phyloP scores from a whole-genome alignment of 2,329 filamentous ascomycete genomes.

The Fusarium anguioides region DNA sequence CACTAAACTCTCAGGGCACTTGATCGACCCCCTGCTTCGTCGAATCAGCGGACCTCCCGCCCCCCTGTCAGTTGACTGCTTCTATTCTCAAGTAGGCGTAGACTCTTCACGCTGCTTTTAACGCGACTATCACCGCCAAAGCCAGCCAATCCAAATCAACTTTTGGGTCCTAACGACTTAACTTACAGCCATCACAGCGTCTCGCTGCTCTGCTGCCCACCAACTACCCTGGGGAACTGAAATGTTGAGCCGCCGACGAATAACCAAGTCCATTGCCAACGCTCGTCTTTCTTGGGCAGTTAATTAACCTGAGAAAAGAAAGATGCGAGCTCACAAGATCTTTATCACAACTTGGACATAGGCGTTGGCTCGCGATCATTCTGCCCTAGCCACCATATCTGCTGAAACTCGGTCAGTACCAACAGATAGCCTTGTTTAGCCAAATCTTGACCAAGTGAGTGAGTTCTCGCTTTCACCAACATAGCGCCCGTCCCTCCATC shows the following conservation, averaged over 20 bases:
- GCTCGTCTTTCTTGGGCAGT: neutral
- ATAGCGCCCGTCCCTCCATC: constrained; percentile 21
- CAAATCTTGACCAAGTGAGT: too few relatives aligned
- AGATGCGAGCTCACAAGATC: constrained; percentile 17
- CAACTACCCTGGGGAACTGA: constrained; percentile 20
- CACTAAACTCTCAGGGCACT: constrained; percentile 20
- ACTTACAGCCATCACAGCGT: constrained; percentile 43
- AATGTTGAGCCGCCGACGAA: constrained; percentile 36
- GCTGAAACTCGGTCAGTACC: constrained; percentile 7
- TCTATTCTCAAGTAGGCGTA: constrained; percentile 36
- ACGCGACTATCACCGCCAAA: constrained; percentile 39
- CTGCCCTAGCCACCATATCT: constrained; percentile 22
- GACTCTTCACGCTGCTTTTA: constrained; percentile 43
- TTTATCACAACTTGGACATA: constrained; percentile 26
- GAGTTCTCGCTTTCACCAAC: constrained; percentile 18
- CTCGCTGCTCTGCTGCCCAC: constrained; percentile 22
- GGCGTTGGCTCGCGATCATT: constrained; percentile 31
- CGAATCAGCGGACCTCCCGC: constrained; percentile 36
- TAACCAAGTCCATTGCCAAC: constrained; percentile 18
- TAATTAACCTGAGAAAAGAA: neutral
- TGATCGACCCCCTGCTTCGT: constrained; percentile 17
- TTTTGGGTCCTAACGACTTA: constrained; percentile 34
- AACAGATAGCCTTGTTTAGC: constrained; percentile 18
- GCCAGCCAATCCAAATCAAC: constrained; percentile 40
- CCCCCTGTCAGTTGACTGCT: constrained; percentile 16